These are phyloP conservation scores for Picea mariana DNA, from an alignment of 83 land plant genomes.

Conservation along the genomic window DNA sequence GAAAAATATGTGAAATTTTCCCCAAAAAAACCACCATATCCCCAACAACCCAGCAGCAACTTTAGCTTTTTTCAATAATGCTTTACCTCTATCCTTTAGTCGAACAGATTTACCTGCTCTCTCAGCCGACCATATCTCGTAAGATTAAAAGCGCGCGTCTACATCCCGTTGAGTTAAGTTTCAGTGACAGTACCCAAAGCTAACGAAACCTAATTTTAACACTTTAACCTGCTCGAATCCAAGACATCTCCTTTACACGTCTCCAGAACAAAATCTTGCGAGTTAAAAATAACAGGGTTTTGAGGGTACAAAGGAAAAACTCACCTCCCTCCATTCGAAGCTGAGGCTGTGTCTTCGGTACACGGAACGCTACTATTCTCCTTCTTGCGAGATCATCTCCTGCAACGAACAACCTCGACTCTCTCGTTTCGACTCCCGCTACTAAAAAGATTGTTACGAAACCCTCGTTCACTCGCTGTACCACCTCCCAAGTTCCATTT, in stretches of 20 bases:
- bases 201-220: not conserved
- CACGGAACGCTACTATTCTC: not conserved
- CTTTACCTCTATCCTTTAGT: not conserved
- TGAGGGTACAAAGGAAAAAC: not conserved
- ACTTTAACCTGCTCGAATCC: not conserved
- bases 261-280: not conserved
- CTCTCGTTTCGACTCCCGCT: not conserved
- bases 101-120: not conserved
- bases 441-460: not conserved
- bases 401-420: not conserved
- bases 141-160: not conserved
- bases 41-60: too few species aligned
- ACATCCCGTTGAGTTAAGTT: not conserved
- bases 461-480: not conserved
- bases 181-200: not conserved
- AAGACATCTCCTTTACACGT: not conserved
- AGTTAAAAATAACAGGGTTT: not conserved
- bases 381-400: slow-evolving; percentile 12
- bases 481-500: not conserved
- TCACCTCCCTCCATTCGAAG: slow-evolving; percentile 20
- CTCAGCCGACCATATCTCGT: not conserved
- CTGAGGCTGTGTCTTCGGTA: not conserved
- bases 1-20: not conserved
- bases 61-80: not conserved
- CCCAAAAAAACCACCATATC: not conserved